Conservation (phyloP, 257 asterid species). For the Rhazya stricta region DNA sequence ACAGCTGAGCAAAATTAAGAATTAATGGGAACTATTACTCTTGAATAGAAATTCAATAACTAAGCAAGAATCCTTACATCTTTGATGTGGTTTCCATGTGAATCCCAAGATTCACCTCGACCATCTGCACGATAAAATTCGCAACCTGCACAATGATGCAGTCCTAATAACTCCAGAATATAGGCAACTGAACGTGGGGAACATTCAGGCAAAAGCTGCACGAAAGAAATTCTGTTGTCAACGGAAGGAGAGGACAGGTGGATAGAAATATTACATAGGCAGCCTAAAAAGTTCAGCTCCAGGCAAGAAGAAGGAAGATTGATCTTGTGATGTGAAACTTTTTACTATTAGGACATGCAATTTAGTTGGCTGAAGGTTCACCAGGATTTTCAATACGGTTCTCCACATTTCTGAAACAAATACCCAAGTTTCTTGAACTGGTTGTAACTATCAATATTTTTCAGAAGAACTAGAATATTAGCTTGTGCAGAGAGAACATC, state of each 20-base stretch:
- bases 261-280: not conserved
- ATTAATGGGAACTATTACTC: not conserved
- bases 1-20: not conserved
- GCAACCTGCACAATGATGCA: conserved; percentile 85
- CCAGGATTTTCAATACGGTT: not conserved
- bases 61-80: conserved; percentile 47
- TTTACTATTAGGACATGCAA: not conserved
- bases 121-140: conserved; percentile 81
- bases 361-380: not conserved
- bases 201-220: conserved; percentile 92
- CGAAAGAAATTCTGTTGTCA: conserved; percentile 5
- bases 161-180: conserved; percentile 58
- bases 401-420: not conserved
- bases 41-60: not conserved
- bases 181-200: conserved; percentile 73
- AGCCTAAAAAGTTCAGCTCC: not conserved
- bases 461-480: not conserved
- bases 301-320: not conserved
- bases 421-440: not conserved
- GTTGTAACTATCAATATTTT: not conserved
- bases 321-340: not conserved
- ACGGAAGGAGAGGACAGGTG: not conserved
- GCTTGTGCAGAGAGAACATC: not conserved
- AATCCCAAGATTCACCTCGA: conserved; percentile 80
- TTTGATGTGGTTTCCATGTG: conserved; percentile 66